Evolutionary conservation across 345 rosid species (phyloP), one percentile per base, ranked within the genome.

Genomic region (Populus euphratica): DNA sequence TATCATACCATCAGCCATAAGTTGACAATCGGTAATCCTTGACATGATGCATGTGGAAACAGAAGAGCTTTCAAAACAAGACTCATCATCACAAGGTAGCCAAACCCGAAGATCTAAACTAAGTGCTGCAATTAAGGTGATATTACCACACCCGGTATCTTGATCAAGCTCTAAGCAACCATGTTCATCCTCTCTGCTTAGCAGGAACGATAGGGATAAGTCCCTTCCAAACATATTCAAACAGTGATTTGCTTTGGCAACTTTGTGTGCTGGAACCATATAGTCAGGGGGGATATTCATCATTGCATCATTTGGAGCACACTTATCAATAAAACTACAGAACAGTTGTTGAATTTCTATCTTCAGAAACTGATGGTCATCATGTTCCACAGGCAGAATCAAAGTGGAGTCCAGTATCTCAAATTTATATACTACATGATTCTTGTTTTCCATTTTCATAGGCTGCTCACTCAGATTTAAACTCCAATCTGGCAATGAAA

Each of bases 401-500:
- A 93, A 68, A 78, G 70, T 78, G 74, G 93, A 94, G 79, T 94
- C 98, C 72, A 93, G 83, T 77, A 90, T 62, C 85, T 94, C 97
- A 79, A 93, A 68, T 86, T 90, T 94, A 80, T 88, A 93, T 21
- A 85, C 76, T 72, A 90, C 38, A 20, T 82, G 35, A 50, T 63
- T 74, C 74, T 75, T 82, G 68, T 70, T 76, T 78, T 77, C 82
- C 11, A 38, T 65, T 38, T 65, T 73, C 63, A 56, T 23, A 68
- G 83, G 81, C 78, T 86, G 92, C 71, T 79, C 54, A 73, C 78
- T 79, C 25, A 84, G 72, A 80, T 77, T 79, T 65, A 84, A 80
- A 79, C 78, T 85, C 98, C 98, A 93, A 72, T 89, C 98, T 63
- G 92, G 90, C 86, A 90, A 85, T 49, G 93, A 88, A 82, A 93